Evolutionary conservation across 2,329 filamentous ascomycete species (phyloP).

Genomic region (Ascochyta viciae-villosae): DNA sequence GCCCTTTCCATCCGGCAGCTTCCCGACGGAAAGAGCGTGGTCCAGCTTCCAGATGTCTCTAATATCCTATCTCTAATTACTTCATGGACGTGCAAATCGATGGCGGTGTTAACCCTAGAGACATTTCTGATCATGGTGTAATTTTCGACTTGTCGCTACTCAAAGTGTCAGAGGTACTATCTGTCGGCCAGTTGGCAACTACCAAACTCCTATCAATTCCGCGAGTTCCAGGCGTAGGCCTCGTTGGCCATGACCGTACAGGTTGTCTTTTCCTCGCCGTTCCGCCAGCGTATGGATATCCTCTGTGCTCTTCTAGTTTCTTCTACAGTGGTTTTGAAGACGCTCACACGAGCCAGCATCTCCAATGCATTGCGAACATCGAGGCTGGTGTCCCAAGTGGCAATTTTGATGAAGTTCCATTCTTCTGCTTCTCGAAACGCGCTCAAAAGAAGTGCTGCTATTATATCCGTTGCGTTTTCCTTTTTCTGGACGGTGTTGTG

Average conservation of each 20-base stretch:
- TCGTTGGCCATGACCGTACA: not conserved
- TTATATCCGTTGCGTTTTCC: not conserved
- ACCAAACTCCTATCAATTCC: not conserved
- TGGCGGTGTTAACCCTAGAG: too few species aligned
- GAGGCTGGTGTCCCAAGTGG: conserved; percentile 1
- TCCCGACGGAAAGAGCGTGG: conserved; percentile 12
- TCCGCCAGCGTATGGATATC: not conserved
- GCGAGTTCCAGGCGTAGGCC: not conserved
- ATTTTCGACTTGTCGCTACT: too few species aligned
- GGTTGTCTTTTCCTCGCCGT: not conserved
- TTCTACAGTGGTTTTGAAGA: not conserved
- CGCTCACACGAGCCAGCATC: not conserved
- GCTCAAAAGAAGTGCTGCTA: conserved; percentile 1
- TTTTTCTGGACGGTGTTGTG: not conserved
- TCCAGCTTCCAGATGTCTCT: not conserved
- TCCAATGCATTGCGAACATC: not conserved
- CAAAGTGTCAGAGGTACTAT: too few species aligned
- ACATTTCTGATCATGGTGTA: too few species aligned
- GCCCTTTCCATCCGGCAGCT: conserved; percentile 7
- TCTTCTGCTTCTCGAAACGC: conserved; percentile 8
- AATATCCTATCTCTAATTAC: too few species aligned
- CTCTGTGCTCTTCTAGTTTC: not conserved
- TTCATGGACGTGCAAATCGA: too few species aligned
- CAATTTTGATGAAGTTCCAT: conserved; percentile 7
- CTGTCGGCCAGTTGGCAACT: too few species aligned